Evolutionary conservation across 441 rosid species (phyloP).

Genomic region (Codiaeum variegatum): DNA sequence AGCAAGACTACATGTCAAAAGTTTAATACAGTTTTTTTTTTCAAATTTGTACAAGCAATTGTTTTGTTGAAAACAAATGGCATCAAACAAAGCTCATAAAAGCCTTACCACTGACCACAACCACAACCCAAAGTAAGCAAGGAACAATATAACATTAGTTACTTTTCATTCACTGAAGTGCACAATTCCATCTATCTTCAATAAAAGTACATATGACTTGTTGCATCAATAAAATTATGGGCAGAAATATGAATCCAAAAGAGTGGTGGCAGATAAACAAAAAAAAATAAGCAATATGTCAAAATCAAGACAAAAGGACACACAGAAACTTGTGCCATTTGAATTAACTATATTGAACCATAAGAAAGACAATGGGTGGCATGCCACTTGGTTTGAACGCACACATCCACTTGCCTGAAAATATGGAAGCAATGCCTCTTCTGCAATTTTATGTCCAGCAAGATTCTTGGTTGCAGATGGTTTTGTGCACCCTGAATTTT

Average conservation of each 20-base stretch:
- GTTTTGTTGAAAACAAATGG: not conserved
- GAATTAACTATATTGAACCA: not conserved
- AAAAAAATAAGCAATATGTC: too few relatives aligned
- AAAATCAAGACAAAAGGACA: not conserved
- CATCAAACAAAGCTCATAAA: not conserved
- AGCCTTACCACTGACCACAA: not conserved
- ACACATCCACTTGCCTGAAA: constrained; percentile 64
- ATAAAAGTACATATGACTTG: not conserved
- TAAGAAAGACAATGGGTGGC: constrained; percentile 3
- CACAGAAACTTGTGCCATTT: too few relatives aligned
- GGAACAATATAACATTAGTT: not conserved
- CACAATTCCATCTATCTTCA: not conserved
- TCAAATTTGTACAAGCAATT: not conserved
- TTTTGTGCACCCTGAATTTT: constrained; percentile 37
- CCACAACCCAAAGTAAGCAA: not conserved
- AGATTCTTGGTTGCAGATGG: constrained; percentile 27
- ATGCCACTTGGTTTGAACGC: constrained; percentile 12
- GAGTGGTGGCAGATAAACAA: not conserved
- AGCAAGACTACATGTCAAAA: not conserved
- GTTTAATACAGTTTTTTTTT: not conserved
- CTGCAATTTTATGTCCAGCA: constrained; percentile 48
- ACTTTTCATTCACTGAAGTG: not conserved
- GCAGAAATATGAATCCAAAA: not conserved
- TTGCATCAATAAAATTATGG: not conserved
- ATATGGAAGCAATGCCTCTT: constrained; percentile 95